Percentiles rank a stretch among this genome's conserved stretches.
These are phyloP conservation scores for Agrocybe pediades DNA, from an alignment of 768 basidiomycete genomes.

Conservation along the genomic window DNA sequence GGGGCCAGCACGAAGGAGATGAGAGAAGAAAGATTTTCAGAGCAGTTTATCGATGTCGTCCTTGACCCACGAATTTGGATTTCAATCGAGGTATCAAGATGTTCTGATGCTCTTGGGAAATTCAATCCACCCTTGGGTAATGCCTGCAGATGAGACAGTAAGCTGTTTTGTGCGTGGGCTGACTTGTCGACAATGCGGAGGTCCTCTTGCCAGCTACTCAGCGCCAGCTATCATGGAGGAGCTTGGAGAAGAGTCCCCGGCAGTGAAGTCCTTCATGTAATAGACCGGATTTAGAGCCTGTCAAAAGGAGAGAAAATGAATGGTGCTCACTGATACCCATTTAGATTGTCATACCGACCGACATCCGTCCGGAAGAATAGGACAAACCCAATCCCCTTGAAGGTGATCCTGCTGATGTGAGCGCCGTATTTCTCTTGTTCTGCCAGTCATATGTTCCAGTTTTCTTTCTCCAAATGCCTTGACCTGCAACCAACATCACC, in stretches of 20 bases:
- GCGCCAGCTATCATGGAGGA: conserved; percentile 1
- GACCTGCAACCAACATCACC: neutral
- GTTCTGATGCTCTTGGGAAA: conserved; percentile 1
- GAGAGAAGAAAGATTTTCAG: conserved; percentile 1
- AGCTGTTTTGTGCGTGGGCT: neutral
- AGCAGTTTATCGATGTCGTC: conserved; percentile 6
- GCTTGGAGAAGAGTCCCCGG: conserved; percentile 2
- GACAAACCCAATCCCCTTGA: conserved; percentile 1
- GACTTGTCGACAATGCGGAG: neutral
- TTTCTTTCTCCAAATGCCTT: neutral
- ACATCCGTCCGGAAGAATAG: conserved; percentile 16
- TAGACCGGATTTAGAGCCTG: conserved; percentile 17
- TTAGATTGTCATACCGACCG: conserved; percentile 31
- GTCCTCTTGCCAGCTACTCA: neutral
- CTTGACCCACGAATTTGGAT: conserved; percentile 13
- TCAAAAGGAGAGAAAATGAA: conserved; percentile 12
- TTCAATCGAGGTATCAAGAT: neutral
- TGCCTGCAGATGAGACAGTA: neutral
- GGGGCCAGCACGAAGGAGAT: conserved; percentile 22
- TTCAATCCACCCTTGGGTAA: neutral
- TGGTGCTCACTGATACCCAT: conserved; percentile 16
- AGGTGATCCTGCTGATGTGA: neutral
- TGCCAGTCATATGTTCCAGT: neutral
- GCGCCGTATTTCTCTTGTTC: neutral
- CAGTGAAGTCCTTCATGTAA: conserved; percentile 3